A percentile compares a stretch with the other conserved stretches of the same genome.
phyloP scores from a whole-genome alignment of 495 filamentous ascomycete species.

The Recurvomyces mirabilis region DNA sequence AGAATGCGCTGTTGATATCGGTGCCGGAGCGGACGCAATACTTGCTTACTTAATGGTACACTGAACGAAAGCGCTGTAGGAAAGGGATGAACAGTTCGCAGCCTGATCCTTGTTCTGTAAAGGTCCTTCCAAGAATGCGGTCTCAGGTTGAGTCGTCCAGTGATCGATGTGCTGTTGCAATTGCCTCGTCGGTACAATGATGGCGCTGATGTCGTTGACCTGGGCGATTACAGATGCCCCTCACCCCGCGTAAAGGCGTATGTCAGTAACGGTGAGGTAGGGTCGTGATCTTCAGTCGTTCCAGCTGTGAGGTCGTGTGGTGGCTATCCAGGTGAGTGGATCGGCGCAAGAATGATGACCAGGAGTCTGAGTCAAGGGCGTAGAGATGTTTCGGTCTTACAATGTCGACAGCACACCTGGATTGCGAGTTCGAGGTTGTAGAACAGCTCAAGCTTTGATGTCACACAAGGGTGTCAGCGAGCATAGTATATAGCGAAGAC shows the following conservation, averaged over 20 bases:
- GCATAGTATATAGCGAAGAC: too few species aligned
- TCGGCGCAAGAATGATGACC: slow-evolving; percentile 6
- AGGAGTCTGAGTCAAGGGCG: slow-evolving; percentile 9
- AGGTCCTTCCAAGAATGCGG: not conserved
- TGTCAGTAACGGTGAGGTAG: slow-evolving; percentile 3
- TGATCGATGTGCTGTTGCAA: too few species aligned
- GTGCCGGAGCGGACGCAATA: too few species aligned
- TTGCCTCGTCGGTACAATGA: too few species aligned
- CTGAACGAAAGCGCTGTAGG: too few species aligned
- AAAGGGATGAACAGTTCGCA: too few species aligned
- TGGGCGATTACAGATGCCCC: not conserved
- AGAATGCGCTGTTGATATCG: slow-evolving; percentile 3
- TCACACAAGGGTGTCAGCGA: slow-evolving; percentile 1
- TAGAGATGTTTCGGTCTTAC: slow-evolving; percentile 11
- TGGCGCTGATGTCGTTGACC: not conserved
- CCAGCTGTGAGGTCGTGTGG: slow-evolving; percentile 6
- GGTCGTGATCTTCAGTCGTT: too few species aligned
- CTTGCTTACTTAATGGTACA: too few species aligned
- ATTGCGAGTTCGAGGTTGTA: not conserved
- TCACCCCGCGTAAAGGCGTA: slow-evolving; percentile 3
- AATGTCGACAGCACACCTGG: not conserved
- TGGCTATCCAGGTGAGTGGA: slow-evolving; percentile 12
- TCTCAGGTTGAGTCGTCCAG: slow-evolving; percentile 5
- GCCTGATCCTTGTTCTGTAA: not conserved
- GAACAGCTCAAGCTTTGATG: not conserved